Conservation (phyloP, 495 filamentous ascomycete genomes). For the Corynascus novoguineensis region DNA sequence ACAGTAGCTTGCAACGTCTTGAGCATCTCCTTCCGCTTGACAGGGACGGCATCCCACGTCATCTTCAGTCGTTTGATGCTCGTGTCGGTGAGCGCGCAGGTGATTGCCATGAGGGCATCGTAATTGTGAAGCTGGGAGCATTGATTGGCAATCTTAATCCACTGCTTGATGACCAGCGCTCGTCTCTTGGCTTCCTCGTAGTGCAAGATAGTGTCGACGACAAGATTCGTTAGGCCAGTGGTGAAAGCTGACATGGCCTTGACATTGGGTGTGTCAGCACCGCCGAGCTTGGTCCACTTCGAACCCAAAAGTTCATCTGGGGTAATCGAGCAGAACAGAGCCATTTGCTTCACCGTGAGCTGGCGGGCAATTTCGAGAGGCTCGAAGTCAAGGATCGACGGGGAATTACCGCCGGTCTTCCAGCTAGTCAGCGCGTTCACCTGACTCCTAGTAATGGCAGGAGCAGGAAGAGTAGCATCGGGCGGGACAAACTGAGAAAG, state of each 20-base stretch:
- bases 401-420: conserved; percentile 61
- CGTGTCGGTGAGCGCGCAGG: conserved; percentile 86
- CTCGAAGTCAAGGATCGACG: conserved; percentile 88
- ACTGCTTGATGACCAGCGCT: conserved; percentile 89
- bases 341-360: conserved; percentile 87
- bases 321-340: conserved; percentile 86
- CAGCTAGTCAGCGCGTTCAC: conserved; percentile 63
- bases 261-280: conserved; percentile 79
- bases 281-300: conserved; percentile 85
- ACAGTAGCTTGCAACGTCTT: conserved; percentile 74
- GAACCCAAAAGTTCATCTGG: conserved; percentile 91
- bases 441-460: conserved; percentile 71
- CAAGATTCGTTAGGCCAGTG: conserved; percentile 84
- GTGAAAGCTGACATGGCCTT: conserved; percentile 90
- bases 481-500: conserved; percentile 61
- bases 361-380: conserved; percentile 88
- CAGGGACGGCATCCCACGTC: conserved; percentile 88
- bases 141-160: conserved; percentile 90
- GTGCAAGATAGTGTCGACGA: conserved; percentile 90
- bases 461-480: conserved; percentile 64
- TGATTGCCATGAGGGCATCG: conserved; percentile 92
- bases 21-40: conserved; percentile 75
- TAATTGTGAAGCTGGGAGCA: conserved; percentile 92
- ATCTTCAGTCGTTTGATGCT: conserved; percentile 85
- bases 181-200: conserved; percentile 86